Percentiles rank a stretch among this genome's conserved stretches.
Evolutionary conservation across 148 eudicot genomes (phyloP).

Genomic region (Vaccinium vitisidaea): DNA sequence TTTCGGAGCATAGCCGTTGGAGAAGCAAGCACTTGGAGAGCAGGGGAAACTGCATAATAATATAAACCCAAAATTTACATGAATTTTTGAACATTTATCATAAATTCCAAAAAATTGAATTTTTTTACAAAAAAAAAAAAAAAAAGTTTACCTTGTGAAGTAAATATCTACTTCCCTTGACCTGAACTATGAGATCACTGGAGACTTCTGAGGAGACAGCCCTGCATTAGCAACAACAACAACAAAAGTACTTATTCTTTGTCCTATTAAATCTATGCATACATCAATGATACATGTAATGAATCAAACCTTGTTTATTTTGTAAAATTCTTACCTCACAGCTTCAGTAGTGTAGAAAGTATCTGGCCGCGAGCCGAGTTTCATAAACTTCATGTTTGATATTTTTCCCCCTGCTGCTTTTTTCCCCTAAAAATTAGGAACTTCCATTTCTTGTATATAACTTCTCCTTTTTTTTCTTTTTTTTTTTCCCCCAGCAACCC

Average conservation of each 20-base stretch:
- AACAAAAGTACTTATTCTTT: neutral
- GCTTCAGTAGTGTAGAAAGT: constrained; percentile 79
- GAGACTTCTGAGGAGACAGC: constrained; percentile 84
- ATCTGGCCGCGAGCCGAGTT: constrained; percentile 88
- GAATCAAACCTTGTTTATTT: neutral
- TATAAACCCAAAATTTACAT: neutral
- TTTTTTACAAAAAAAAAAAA: neutral
- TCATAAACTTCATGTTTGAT: constrained; percentile 91
- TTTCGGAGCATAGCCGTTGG: constrained; percentile 66
- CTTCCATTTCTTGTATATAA: neutral
- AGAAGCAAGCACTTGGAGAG: constrained; percentile 73
- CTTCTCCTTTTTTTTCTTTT: neutral
- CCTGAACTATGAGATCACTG: constrained; percentile 86
- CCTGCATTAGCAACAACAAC: constrained; percentile 38
- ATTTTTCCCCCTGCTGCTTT: neutral
- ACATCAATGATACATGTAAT: neutral
- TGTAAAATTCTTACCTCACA: constrained; percentile 53
- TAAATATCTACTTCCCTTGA: constrained; percentile 69
- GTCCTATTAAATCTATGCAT: neutral
- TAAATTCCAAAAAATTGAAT: neutral
- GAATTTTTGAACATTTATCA: neutral
- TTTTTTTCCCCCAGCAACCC: neutral
- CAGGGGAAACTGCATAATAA: constrained; percentile 65
- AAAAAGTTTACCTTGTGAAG: constrained; percentile 75
- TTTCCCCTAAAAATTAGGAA: constrained; percentile 5